These are phyloP conservation scores for Pyrenophora teres DNA, from an alignment of 2,329 filamentous ascomycete genomes.

Conservation along the genomic window DNA sequence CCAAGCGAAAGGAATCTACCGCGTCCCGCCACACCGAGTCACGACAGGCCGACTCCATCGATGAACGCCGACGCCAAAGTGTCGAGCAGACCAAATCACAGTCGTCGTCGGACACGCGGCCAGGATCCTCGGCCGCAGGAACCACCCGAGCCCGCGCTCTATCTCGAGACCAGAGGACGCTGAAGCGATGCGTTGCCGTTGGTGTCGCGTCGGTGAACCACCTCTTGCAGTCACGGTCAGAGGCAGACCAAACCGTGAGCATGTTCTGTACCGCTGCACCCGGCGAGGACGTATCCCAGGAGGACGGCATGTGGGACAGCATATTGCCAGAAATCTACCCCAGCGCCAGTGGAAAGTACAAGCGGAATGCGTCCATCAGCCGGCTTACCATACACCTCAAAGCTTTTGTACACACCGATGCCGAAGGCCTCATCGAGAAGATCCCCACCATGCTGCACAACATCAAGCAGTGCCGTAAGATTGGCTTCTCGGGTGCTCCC, in stretches of 20 bases:
- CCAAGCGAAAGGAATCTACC: conserved; percentile 57
- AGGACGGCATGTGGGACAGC: conserved; percentile 71
- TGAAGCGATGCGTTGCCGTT: conserved; percentile 74
- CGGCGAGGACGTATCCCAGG: conserved; percentile 48
- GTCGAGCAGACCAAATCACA: conserved; percentile 31
- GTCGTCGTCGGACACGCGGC: conserved; percentile 31
- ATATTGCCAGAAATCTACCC: conserved; percentile 68
- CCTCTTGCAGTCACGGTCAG: conserved; percentile 71
- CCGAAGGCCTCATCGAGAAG: conserved; percentile 78
- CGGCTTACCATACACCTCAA: conserved; percentile 79
- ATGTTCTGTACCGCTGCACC: conserved; percentile 70
- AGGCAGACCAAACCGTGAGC: conserved; percentile 74
- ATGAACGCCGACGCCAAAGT: conserved; percentile 27
- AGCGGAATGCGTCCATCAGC: conserved; percentile 73
- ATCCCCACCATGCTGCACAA: conserved; percentile 87
- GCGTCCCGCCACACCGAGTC: conserved; percentile 23
- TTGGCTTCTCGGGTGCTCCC: conserved; percentile 91
- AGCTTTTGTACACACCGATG: conserved; percentile 76
- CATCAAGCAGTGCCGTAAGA: conserved; percentile 79
- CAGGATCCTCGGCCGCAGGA: conserved; percentile 34
- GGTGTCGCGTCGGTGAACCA: conserved; percentile 77
- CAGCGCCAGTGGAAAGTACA: conserved; percentile 74
- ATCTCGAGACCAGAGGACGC: conserved; percentile 54
- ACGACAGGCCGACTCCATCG: conserved; percentile 22
- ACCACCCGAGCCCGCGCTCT: conserved; percentile 34